phyloP scores from a whole-genome alignment of 495 filamentous ascomycete species.

The Ascobolus immersus region DNA sequence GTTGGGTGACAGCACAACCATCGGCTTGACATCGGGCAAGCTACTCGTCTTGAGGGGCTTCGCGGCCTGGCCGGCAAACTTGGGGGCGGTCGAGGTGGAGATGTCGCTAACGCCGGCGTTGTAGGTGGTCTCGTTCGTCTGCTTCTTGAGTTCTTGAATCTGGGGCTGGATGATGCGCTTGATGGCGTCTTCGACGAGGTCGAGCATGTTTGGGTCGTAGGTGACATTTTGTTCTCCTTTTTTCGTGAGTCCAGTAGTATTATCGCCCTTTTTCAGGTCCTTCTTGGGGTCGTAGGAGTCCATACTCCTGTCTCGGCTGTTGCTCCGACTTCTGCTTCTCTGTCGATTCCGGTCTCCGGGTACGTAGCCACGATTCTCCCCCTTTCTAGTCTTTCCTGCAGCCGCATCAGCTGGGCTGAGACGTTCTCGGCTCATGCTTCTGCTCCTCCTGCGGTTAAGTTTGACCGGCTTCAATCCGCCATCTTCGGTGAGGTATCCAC shows the following conservation, averaged over 20 bases:
- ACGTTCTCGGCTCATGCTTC: constrained; percentile 49
- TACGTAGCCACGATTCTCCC: constrained; percentile 12
- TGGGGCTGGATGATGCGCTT: constrained; percentile 76
- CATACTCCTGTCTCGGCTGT: constrained; percentile 34
- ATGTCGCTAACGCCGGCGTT: constrained; percentile 21
- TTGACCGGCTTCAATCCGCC: constrained; percentile 17
- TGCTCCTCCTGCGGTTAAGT: constrained; percentile 27
- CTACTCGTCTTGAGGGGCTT: constrained; percentile 35
- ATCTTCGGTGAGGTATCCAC: too few relatives aligned
- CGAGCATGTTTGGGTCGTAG: constrained; percentile 74
- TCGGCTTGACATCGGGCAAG: constrained; percentile 43
- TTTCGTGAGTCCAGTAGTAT: neutral
- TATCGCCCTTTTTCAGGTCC: constrained; percentile 5
- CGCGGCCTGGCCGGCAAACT: constrained; percentile 9
- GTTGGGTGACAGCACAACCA: constrained; percentile 35
- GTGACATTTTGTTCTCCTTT: neutral
- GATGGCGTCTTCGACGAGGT: constrained; percentile 90
- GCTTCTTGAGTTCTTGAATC: constrained; percentile 67
- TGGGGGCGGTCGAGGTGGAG: neutral
- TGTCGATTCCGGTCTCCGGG: too few relatives aligned
- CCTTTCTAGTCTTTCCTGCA: constrained; percentile 16
- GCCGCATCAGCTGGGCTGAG: constrained; percentile 33
- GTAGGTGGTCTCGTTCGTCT: constrained; percentile 42
- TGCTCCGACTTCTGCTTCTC: constrained; percentile 35
- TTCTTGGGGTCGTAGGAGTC: too few relatives aligned